Evolutionary conservation across 306 rosid genomes (phyloP), one percentile per base, ranked within the genome.

Genomic region (Elaeagnus macrophylla): DNA sequence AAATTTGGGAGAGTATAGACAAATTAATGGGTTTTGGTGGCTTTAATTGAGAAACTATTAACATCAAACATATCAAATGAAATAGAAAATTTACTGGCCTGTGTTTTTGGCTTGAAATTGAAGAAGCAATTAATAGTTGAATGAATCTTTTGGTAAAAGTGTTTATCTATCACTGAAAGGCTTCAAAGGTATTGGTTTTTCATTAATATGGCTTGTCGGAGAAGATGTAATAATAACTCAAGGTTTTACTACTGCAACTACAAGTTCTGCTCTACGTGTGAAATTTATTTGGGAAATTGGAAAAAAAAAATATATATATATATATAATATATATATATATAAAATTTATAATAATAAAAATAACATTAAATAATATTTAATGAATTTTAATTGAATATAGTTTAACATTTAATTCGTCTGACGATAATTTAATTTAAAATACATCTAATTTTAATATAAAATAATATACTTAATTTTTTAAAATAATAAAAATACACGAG

Each of bases 191-290:
- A 52, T 48, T 65, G 25, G 57, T 58, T 72, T 66, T 65, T 73
- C 69, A 50, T 72, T 35, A 43, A 12, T 53, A 51, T 75, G 82
- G 90, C 96, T 88, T 88, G 79, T 60, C 40, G 57, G 68, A 65
- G 79, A 88, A 88, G 94, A n/a, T 15, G 79, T 2, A 45, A 45
- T 0, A 5, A 17, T 60, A 17, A 38, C 57, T 55, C 59, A 56
- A 38, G 1, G 56, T 25, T 15, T 16, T 12, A 41, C 46, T 45
- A 25, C 49, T 39, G 5, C n/a, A 43, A 41, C 20, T 3, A 12
- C 41, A 13, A 14, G 9, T 32, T 17, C 9, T 32, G 11, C 32
- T 25, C 32, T 25, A 5, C 32, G 32, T 25, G 32, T 1, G 32
- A 25, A 25, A n/a, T n/a, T n/a, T n/a, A n/a, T n/a, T n/a, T n/a